Evolutionary conservation across 31 red algal genomes (phyloP), one percentile per base, ranked within the genome.

Genomic region (Asparagopsis taxiformis): DNA sequence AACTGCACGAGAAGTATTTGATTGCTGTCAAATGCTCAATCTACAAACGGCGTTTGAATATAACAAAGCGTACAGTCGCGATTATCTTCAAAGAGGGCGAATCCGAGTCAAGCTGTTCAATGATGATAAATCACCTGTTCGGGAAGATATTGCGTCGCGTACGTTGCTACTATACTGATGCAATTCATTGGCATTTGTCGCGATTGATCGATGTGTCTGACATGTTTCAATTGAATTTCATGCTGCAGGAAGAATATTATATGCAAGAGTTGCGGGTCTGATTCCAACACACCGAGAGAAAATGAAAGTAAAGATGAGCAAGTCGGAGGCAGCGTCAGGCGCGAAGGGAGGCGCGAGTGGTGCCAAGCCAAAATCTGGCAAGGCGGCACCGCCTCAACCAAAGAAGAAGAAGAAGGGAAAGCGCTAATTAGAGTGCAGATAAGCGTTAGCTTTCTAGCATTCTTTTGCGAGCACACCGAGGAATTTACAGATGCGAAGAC

Each of bases 401-500:
- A 83, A 83, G 57, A 83, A 70, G 53, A 83, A 72, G 66, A 83
- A 83, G 79, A 80, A 80, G 52, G 79, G 79, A 13, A 83, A 83
- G 46, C 55, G 79, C 39, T 83, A 34, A 68, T 1, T 57, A 11
- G 25, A 19, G 3, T 34, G 34, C 10, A 37, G 9, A 57, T 38
- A 43, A 24, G 43, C 28, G 38, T 0, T 11, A 55, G 51, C 0
- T 31, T 2, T 52, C 17, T 9, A 9, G 24, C n/a, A n/a, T n/a
- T n/a, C n/a, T n/a, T n/a, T n/a, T n/a, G n/a, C n/a, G n/a, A n/a
- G n/a, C n/a, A n/a, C n/a, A n/a, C n/a, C n/a, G n/a, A n/a, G n/a
- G n/a, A n/a, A n/a, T n/a, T n/a, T n/a, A n/a, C n/a, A n/a, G n/a
- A n/a, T n/a, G n/a, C n/a, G n/a, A n/a, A n/a, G n/a, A n/a, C n/a